Evolutionary conservation across 257 asterid species (phyloP), one percentile per base, ranked within the genome.

Genomic region (Penstemon barbatus): DNA sequence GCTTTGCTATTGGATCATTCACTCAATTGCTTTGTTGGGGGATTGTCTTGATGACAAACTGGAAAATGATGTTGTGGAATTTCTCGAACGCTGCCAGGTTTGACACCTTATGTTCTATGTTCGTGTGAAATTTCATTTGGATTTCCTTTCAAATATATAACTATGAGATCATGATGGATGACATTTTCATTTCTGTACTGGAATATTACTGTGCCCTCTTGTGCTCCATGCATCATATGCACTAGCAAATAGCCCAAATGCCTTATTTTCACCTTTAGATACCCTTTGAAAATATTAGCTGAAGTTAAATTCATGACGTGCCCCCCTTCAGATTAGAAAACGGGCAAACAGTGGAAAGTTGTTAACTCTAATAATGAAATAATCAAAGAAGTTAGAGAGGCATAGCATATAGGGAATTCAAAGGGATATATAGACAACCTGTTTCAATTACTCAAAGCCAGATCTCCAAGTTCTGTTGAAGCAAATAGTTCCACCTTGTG

Each of bases 1-100:
- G 99, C 73, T 94, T 65, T 91, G 97, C 82, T 94, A 94, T 76
- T 91, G 99, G 99, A 87, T 81, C 70, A 83, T 89, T 60, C 99
- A 94, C 68, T 84, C 99, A 7, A 83, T 94, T 75, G 89, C 96
- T 62, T 58, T 91, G 77, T 66, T 91, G 80, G 96, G 91, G 44
- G 99, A 94, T 43, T 83, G 87, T 43, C 74, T 91, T 40, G 88
- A 78, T 43, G 84, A 77, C 66, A 40, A 76, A 68, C 71, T 91
- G 79, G 92, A 87, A 83, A 65, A 75, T 62, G 80, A 78, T 74
- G 65, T 77, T 9, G 71, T 87, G 57, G 95, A 89, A 66, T 94
- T 91, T 86, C 95, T 94, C 56, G 72, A 61, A 54, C 89, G 83
- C 57, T 91, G 99, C 73, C 95, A 87, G 97, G 99, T 94, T 65